A percentile compares a stretch with the other conserved stretches of the same genome.
phyloP scores from a whole-genome alignment of 805 yeast species.

The Saccharomycopsis olivae region DNA sequence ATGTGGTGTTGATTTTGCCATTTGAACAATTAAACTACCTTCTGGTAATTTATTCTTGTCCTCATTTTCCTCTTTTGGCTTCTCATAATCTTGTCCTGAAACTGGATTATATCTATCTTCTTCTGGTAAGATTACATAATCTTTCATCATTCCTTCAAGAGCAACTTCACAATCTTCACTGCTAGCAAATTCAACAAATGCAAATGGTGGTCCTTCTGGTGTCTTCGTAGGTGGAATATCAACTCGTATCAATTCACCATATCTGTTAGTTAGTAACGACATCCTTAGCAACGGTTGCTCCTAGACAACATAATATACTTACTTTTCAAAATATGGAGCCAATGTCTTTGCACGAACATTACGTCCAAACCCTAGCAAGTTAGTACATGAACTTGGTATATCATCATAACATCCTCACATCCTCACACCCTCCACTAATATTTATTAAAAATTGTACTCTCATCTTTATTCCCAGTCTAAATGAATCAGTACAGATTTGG shows the following conservation, averaged over 20 bases:
- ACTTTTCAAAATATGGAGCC: conserved; percentile 52
- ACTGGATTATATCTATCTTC: conserved; percentile 12
- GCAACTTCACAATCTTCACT: conserved; percentile 46
- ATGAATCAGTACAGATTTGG: neutral
- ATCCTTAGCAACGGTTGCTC: no score
- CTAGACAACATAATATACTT: conserved; percentile 27
- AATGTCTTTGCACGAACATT: conserved; percentile 46
- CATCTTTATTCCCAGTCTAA: neutral
- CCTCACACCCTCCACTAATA: no score
- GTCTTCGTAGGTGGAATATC: conserved; percentile 55
- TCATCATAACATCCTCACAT: no score
- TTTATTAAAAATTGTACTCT: neutral
- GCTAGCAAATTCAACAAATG: conserved; percentile 49
- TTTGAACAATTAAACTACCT: conserved; percentile 16
- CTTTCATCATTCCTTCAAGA: conserved; percentile 26
- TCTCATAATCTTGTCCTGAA: neutral
- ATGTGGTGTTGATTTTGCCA: conserved; percentile 17
- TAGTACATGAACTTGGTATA: neutral
- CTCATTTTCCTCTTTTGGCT: neutral
- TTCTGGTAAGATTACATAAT: conserved; percentile 11
- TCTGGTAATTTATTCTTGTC: conserved; percentile 7
- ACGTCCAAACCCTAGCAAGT: conserved; percentile 32
- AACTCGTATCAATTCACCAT: conserved; percentile 46
- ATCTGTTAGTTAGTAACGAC: conserved; percentile 25
- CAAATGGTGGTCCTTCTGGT: conserved; percentile 49